A percentile compares a stretch with the other conserved stretches of the same genome.
These are phyloP conservation scores for Calonectria henricotiae DNA, from an alignment of 2,329 filamentous ascomycete species.

Conservation along the genomic window DNA sequence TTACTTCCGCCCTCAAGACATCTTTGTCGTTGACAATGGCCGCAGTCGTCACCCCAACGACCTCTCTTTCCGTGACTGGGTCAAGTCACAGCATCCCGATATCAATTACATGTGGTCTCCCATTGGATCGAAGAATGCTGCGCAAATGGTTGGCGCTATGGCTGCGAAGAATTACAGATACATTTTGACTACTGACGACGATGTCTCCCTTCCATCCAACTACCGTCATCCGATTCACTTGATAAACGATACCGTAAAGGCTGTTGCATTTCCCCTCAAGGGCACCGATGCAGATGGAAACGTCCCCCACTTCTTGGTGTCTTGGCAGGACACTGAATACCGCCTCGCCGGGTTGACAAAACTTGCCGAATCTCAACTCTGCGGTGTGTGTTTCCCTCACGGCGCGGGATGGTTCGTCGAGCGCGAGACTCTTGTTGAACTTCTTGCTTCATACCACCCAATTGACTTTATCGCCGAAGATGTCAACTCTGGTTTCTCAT, in stretches of 20 bases:
- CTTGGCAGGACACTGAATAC: slow-evolving; percentile 37
- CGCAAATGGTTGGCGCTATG: slow-evolving; percentile 37
- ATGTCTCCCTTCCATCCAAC: slow-evolving; percentile 34
- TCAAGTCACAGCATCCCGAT: slow-evolving; percentile 33
- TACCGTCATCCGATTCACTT: slow-evolving; percentile 35
- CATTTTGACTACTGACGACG: slow-evolving; percentile 35
- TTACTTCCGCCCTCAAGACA: slow-evolving; percentile 35
- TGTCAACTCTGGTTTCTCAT: slow-evolving; percentile 35
- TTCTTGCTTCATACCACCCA: slow-evolving; percentile 26
- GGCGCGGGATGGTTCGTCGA: slow-evolving; percentile 38
- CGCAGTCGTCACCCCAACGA: slow-evolving; percentile 31
- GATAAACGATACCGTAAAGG: slow-evolving; percentile 33
- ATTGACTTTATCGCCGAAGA: slow-evolving; percentile 39
- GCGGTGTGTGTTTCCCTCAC: slow-evolving; percentile 36
- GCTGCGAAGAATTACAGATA: slow-evolving; percentile 36
- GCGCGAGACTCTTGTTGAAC: slow-evolving; percentile 32
- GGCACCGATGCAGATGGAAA: slow-evolving; percentile 30
- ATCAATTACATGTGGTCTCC: slow-evolving; percentile 40
- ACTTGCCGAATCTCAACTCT: slow-evolving; percentile 30
- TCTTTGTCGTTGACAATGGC: slow-evolving; percentile 37
- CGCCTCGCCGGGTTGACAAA: slow-evolving; percentile 37
- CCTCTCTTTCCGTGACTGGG: slow-evolving; percentile 36
- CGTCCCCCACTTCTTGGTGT: slow-evolving; percentile 23
- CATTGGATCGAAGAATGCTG: slow-evolving; percentile 39
- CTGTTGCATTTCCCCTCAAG: slow-evolving; percentile 33